A percentile compares a stretch with the other conserved stretches of the same genome.
Conservation (phyloP, 371 early-diverging fungal species). For the Blakeslea trispora region DNA sequence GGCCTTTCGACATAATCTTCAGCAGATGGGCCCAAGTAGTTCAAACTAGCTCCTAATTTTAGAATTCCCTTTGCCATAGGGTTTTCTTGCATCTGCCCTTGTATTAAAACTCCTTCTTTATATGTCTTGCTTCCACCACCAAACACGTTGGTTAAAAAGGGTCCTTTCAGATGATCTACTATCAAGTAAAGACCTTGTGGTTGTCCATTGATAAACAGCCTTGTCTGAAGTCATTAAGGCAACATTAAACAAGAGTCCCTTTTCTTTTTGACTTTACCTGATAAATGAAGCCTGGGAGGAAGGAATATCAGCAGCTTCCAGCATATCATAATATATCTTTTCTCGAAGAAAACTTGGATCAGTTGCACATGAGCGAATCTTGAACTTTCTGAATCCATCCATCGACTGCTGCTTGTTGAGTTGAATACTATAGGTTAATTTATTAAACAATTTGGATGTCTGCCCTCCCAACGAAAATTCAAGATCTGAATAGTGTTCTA, state of each 20-base stretch:
- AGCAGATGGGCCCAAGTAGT: conserved; percentile 18
- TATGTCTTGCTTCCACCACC: conserved; percentile 17
- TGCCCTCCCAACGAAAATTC: conserved; percentile 32
- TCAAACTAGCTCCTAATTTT: conserved; percentile 34
- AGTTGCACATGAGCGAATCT: conserved; percentile 38
- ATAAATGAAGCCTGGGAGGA: conserved; percentile 44
- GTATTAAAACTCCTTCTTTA: conserved; percentile 28
- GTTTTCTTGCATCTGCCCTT: conserved; percentile 40
- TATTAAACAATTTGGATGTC: conserved; percentile 37
- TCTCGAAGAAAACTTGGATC: conserved; percentile 58
- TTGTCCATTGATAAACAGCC: conserved; percentile 43
- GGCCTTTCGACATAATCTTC: conserved; percentile 18
- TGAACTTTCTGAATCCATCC: conserved; percentile 37
- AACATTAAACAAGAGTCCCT: no score
- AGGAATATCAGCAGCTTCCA: conserved; percentile 44
- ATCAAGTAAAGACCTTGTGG: conserved; percentile 49
- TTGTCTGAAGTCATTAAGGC: no score
- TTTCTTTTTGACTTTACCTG: no score
- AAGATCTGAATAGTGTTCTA: conserved; percentile 14
- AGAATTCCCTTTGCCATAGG: conserved; percentile 23
- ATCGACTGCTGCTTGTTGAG: conserved; percentile 19
- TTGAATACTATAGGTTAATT: conserved; percentile 32
- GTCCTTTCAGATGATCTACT: conserved; percentile 42
- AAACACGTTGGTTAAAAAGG: conserved; percentile 31
- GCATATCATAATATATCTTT: conserved; percentile 53